These are phyloP conservation scores for Chloris gayana DNA, from an alignment of 176 grass and related monocot genomes.

Conservation along the genomic window DNA sequence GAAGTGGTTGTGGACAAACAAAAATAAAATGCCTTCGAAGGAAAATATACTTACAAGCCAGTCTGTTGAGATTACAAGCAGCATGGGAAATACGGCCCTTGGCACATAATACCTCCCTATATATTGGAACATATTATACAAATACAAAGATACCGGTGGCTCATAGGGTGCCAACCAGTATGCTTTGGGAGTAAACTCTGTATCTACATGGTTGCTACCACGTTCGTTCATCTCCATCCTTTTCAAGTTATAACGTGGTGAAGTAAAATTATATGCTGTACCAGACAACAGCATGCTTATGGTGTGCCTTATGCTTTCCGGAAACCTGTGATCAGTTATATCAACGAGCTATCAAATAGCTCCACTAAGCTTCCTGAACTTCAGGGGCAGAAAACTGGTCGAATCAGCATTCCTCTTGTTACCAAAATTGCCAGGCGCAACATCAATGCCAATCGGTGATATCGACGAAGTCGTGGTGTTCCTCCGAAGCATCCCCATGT, in stretches of 20 bases:
- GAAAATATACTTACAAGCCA: not conserved
- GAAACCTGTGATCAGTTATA: not conserved
- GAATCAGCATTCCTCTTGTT: conserved; percentile 52
- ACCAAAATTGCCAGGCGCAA: conserved; percentile 34
- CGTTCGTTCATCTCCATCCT: conserved; percentile 5
- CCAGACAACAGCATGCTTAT: not conserved
- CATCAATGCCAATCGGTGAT: conserved; percentile 4
- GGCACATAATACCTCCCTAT: not conserved
- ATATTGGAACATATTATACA: conserved; percentile 6
- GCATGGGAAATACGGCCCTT: not conserved
- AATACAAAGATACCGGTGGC: conserved; percentile 12
- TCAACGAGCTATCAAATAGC: conserved; percentile 15
- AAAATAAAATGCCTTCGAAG: not conserved
- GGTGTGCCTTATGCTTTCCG: conserved; percentile 9
- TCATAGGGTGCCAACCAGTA: not conserved
- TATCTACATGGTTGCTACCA: conserved; percentile 36
- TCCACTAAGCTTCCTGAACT: conserved; percentile 47
- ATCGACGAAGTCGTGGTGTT: conserved; percentile 52
- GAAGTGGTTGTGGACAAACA: not conserved
- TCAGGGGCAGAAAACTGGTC: conserved; percentile 28
- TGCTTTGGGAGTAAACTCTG: not conserved
- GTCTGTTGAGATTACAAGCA: conserved; percentile 19
- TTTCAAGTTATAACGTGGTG: not conserved
- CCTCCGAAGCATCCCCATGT: conserved; percentile 63
- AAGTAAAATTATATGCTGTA: not conserved